Evolutionary conservation across 768 basidiomycete species (phyloP).

Genomic region (Tubosaeta sp.): DNA sequence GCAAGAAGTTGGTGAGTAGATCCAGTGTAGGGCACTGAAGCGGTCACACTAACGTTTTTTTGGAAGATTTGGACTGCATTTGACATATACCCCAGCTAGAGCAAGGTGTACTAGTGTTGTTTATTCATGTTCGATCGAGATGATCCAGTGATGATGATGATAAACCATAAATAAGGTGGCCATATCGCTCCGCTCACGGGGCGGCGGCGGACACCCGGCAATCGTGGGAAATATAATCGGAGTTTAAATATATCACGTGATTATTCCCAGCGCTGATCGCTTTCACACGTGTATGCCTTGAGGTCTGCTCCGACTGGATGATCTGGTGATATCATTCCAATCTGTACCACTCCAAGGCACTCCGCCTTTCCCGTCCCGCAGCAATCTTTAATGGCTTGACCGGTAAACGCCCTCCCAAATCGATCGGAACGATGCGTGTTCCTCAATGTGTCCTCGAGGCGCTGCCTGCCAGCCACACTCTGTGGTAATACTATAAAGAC

Average conservation of each 20-base stretch:
- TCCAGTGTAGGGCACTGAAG: background rate
- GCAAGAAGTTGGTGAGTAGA: slow-evolving; percentile 12
- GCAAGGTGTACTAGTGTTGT: background rate
- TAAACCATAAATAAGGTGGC: background rate
- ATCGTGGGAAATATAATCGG: background rate
- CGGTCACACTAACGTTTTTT: background rate
- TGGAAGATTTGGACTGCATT: slow-evolving; percentile 6
- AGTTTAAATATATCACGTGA: background rate
- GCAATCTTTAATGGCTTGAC: too few species aligned
- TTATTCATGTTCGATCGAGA: background rate
- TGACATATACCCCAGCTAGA: too few species aligned
- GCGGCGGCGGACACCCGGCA: background rate
- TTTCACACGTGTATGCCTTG: background rate
- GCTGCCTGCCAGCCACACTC: slow-evolving; percentile 12
- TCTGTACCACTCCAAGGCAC: slow-evolving; percentile 11
- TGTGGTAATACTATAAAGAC: slow-evolving; percentile 26
- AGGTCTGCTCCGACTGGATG: background rate
- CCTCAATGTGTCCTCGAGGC: slow-evolving; percentile 32
- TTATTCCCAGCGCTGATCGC: background rate
- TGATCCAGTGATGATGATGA: background rate
- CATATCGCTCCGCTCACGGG: too few species aligned
- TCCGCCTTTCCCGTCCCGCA: slow-evolving; percentile 18
- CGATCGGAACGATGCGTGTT: background rate
- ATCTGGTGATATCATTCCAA: background rate
- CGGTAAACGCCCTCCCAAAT: slow-evolving; percentile 12